Evolutionary conservation across 345 rosid genomes (phyloP).

Genomic region (Citrus inodora): DNA sequence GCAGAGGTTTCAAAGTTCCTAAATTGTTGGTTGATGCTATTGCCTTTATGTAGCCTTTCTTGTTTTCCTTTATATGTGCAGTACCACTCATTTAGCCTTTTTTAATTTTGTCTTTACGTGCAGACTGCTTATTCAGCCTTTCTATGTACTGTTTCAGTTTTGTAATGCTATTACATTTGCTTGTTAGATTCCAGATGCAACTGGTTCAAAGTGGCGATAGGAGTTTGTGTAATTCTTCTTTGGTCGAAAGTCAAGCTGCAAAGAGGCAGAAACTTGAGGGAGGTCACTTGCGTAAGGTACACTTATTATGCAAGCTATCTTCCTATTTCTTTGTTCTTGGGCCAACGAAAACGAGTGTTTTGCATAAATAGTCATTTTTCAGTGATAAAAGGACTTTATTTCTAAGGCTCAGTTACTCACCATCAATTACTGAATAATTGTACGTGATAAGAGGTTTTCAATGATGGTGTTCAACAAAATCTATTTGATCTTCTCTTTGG

Average conservation of each 20-base stretch:
- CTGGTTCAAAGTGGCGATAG: conserved; percentile 36
- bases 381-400: background rate
- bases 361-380: background rate
- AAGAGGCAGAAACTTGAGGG: conserved; percentile 97
- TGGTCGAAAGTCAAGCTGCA: conserved; percentile 74
- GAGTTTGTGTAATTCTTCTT: conserved; percentile 43
- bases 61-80: too few species aligned
- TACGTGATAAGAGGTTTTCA: background rate
- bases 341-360: background rate
- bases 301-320: background rate
- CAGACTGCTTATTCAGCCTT: too few species aligned
- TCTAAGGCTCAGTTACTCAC: background rate
- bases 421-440: background rate
- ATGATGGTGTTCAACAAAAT: background rate
- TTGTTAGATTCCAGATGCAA: conserved; percentile 46
- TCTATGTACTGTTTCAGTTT: background rate
- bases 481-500: background rate
- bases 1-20: background rate
- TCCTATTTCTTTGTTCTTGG: conserved; percentile 1
- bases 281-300: conserved; percentile 74
- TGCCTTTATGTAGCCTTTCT: background rate
- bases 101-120: background rate
- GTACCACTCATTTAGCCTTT: too few species aligned
- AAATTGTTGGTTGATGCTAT: background rate
- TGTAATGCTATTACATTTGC: background rate